Evolutionary conservation across 192 early-diverging fungal genomes (phyloP).

Genomic region (Entophlyctis luteolus): DNA sequence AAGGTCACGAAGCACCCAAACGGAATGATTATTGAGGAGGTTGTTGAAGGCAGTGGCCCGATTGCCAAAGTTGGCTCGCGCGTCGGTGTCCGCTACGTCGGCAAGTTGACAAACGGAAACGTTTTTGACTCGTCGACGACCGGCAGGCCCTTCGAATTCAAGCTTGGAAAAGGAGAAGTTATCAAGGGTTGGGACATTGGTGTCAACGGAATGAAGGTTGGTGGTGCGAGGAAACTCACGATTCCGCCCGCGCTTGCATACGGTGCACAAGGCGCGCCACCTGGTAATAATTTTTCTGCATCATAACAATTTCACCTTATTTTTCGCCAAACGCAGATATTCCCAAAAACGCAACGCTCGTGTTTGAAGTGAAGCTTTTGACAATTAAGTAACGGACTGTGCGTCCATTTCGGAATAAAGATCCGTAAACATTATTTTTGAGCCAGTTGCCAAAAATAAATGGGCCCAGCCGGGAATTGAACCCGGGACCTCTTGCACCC

Average conservation of each 20-base stretch:
- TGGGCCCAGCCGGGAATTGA: too few species aligned
- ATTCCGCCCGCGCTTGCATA: constrained; percentile 78
- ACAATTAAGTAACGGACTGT: constrained; percentile 1
- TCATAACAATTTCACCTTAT: constrained; percentile 20
- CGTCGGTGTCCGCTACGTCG: constrained; percentile 87
- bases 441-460: too few species aligned
- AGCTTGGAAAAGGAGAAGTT: constrained; percentile 79
- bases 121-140: constrained; percentile 93
- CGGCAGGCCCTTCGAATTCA: constrained; percentile 80
- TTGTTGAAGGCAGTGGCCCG: constrained; percentile 59
- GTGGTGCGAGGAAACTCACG: constrained; percentile 84
- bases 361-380: constrained; percentile 87
- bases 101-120: constrained; percentile 86
- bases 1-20: constrained; percentile 43
- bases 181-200: constrained; percentile 97
- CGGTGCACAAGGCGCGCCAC: constrained; percentile 79
- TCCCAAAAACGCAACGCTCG: constrained; percentile 73
- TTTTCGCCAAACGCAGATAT: not conserved
- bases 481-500: too few species aligned
- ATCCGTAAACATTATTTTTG: too few species aligned
- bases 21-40: constrained; percentile 78
- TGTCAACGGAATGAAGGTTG: constrained; percentile 78
- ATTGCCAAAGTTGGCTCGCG: constrained; percentile 64
- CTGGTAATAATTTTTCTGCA: constrained; percentile 36
- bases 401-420: too few species aligned